phyloP scores from a whole-genome alignment of 768 basidiomycete species.

The Rhodotorula paludigena region DNA sequence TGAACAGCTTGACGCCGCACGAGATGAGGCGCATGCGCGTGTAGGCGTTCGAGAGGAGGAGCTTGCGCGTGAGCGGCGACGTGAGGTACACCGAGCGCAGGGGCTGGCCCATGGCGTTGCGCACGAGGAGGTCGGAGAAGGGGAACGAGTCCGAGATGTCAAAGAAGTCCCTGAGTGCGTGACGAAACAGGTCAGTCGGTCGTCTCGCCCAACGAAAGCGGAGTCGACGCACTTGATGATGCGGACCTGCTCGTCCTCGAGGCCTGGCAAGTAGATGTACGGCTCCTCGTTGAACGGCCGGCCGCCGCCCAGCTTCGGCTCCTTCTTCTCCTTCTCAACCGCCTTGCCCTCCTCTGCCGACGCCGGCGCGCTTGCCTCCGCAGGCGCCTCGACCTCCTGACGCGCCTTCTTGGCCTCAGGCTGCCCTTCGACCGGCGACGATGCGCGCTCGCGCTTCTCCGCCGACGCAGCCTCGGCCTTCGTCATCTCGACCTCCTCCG shows the following conservation, averaged over 20 bases:
- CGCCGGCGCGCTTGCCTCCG: conserved; percentile 8
- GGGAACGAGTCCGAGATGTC: conserved; percentile 69
- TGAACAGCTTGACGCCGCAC: conserved; percentile 89
- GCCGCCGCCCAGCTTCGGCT: conserved; percentile 13
- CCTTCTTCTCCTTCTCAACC: conserved; percentile 51
- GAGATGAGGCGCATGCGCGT: conserved; percentile 77
- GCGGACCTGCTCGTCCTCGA: conserved; percentile 64
- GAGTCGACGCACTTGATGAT: conserved; percentile 62
- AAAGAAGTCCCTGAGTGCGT: conserved; percentile 60
- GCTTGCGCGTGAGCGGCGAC: conserved; percentile 73
- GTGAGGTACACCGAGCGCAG: conserved; percentile 80
- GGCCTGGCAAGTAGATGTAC: conserved; percentile 66
- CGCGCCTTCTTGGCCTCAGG: conserved; percentile 31
- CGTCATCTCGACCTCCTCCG: conserved; percentile 8
- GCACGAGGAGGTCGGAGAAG: conserved; percentile 68
- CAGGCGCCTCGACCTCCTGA: neutral
- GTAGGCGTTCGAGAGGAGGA: conserved; percentile 77
- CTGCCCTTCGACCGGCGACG: conserved; percentile 21
- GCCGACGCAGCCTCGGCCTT: conserved; percentile 1
- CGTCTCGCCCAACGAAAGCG: neutral
- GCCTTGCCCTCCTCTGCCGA: conserved; percentile 9
- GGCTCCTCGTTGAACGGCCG: conserved; percentile 77
- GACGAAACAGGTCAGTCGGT: neutral
- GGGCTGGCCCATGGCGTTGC: conserved; percentile 69
- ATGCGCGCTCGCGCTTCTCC: conserved; percentile 22